Evolutionary conservation across 2,329 filamentous ascomycete genomes (phyloP).

Genomic region (Botrytis tulipae): DNA sequence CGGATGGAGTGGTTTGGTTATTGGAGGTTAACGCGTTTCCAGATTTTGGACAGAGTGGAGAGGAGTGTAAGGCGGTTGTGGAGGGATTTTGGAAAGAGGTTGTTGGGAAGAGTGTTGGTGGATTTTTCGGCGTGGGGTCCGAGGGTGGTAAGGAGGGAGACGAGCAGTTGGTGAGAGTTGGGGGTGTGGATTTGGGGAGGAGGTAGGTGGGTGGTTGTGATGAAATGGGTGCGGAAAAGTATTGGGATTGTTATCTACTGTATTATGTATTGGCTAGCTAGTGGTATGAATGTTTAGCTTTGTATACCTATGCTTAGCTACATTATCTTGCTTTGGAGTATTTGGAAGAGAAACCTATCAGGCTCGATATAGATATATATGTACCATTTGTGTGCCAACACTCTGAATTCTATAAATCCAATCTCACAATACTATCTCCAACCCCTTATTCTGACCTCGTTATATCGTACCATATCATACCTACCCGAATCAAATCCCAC

Average conservation of each 20-base stretch:
- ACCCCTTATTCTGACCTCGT: background rate
- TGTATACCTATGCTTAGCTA: background rate
- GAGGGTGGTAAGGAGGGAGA: constrained; percentile 35
- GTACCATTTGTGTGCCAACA: background rate
- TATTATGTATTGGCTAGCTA: background rate
- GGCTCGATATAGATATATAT: background rate
- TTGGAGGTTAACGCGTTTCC: constrained; percentile 95
- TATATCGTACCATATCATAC: background rate
- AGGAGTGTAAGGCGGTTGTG: constrained; percentile 68
- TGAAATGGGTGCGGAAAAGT: background rate
- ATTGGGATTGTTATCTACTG: background rate
- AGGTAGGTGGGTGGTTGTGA: background rate
- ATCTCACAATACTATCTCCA: background rate
- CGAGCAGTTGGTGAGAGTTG: constrained; percentile 47
- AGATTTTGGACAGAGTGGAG: constrained; percentile 90
- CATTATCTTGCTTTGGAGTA: background rate
- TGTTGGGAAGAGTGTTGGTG: constrained; percentile 62
- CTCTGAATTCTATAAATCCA: background rate
- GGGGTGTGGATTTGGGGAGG: constrained; percentile 39
- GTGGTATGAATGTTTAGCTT: background rate
- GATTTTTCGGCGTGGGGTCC: constrained; percentile 59
- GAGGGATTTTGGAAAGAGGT: constrained; percentile 74
- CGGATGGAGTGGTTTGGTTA: constrained; percentile 59
- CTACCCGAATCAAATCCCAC: background rate
- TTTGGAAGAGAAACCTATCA: background rate